phyloP scores from a whole-genome alignment of 345 rosid species.

The Syzygium grande region DNA sequence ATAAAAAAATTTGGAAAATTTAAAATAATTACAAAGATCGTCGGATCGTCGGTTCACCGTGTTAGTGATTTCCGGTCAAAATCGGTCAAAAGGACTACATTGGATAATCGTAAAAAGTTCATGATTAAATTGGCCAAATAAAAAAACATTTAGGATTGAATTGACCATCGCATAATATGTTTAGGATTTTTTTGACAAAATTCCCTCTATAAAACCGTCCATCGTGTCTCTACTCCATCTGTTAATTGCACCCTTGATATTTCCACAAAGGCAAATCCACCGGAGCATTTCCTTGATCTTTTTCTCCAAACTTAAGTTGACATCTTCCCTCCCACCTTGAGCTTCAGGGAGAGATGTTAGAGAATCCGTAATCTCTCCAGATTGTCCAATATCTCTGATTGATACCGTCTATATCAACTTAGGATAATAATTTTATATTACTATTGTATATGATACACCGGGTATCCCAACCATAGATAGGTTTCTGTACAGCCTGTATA shows the following conservation, averaged over 20 bases:
- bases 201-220: neutral
- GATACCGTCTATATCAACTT: neutral
- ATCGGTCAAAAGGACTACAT: too few species aligned
- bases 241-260: neutral
- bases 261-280: neutral
- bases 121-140: too few species aligned
- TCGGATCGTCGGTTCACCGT: too few species aligned
- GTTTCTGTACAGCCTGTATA: neutral
- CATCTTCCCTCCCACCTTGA: neutral
- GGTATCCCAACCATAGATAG: neutral
- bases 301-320: neutral
- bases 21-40: too few species aligned
- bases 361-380: neutral
- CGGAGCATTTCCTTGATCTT: neutral
- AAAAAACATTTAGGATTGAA: too few species aligned
- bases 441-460: neutral
- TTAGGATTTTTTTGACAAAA: neutral
- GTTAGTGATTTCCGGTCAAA: too few species aligned
- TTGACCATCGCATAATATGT: neutral
- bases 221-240: neutral
- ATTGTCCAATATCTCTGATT: neutral
- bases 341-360: neutral
- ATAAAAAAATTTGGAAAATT: too few species aligned
- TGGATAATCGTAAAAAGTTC: too few species aligned
- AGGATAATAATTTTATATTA: neutral